Percentiles rank a stretch among this genome's conserved stretches.
phyloP scores from a whole-genome alignment of 352 stramenopile species.

The Elongisporangium anandrum region DNA sequence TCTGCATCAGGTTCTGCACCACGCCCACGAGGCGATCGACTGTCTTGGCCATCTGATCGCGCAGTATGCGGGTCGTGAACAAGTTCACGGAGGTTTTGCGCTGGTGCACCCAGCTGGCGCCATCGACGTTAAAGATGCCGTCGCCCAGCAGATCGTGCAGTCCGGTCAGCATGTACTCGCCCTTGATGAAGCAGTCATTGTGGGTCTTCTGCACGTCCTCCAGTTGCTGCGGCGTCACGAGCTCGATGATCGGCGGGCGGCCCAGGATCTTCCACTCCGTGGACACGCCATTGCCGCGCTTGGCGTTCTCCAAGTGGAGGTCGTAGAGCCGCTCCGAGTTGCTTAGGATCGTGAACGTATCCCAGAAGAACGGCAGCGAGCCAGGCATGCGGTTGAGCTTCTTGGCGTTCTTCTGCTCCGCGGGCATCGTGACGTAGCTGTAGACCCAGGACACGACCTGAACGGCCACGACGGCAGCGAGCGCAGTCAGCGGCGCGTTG shows the following conservation, averaged over 20 bases:
- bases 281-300: constrained; percentile 15
- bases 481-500: neutral
- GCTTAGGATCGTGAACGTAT: constrained; percentile 33
- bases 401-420: neutral
- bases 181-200: constrained; percentile 67
- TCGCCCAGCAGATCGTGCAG: constrained; percentile 47
- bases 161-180: constrained; percentile 21
- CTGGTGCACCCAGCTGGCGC: constrained; percentile 54
- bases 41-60: constrained; percentile 15
- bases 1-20: neutral
- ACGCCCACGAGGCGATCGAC: neutral
- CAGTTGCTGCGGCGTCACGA: constrained; percentile 20
- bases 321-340: constrained; percentile 51
- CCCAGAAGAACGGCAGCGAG: neutral
- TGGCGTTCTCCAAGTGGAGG: constrained; percentile 43
- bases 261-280: constrained; percentile 24
- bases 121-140: constrained; percentile 55
- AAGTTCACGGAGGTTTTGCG: constrained; percentile 75
- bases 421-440: neutral
- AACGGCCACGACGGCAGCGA: neutral
- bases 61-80: constrained; percentile 45
- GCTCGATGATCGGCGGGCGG: constrained; percentile 27
- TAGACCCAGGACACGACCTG: neutral
- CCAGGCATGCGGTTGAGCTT: neutral
- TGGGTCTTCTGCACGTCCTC: constrained; percentile 42